A percentile compares a stretch with the other conserved stretches of the same genome.
phyloP scores from a whole-genome alignment of 179 eudicot species.

The Corrigiola litoralis region DNA sequence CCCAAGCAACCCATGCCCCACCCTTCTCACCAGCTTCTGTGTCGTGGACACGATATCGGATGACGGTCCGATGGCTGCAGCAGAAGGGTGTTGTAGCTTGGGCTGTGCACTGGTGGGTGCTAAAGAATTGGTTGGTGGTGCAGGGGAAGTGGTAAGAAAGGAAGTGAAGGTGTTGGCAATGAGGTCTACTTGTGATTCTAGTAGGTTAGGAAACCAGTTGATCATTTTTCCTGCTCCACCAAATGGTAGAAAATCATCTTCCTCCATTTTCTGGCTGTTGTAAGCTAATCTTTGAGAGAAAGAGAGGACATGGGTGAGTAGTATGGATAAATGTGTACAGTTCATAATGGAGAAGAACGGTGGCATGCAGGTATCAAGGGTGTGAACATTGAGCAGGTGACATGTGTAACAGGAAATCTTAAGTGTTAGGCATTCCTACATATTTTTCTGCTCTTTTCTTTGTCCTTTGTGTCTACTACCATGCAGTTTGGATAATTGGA shows the following conservation, averaged over 20 bases:
- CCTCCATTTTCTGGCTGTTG: slow-evolving; percentile 11
- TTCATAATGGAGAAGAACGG: slow-evolving; percentile 9
- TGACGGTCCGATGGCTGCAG: slow-evolving; percentile 1
- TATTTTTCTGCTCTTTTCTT: not conserved
- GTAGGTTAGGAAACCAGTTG: slow-evolving; percentile 25
- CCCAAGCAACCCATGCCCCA: slow-evolving; percentile 44
- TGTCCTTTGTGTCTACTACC: not conserved
- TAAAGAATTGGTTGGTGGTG: not conserved
- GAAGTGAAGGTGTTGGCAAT: slow-evolving; percentile 21
- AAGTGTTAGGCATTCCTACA: not conserved
- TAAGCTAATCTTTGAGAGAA: not conserved
- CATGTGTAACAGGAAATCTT: slow-evolving; percentile 7
- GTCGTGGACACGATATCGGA: not conserved
- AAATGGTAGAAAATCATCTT: not conserved
- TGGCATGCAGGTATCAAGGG: not conserved
- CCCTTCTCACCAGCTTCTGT: slow-evolving; percentile 23
- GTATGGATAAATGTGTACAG: not conserved
- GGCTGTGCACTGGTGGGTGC: not conserved
- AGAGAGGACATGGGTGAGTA: not conserved
- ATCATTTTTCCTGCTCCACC: not conserved
- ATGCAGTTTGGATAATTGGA: no score
- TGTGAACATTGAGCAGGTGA: not conserved
- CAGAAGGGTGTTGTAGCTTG: slow-evolving; percentile 13
- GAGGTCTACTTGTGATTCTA: slow-evolving; percentile 35
- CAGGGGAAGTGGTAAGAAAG: slow-evolving; percentile 25